Evolutionary conservation across 805 yeast species (phyloP).

Genomic region (Tetrapisispora taiwanensis): DNA sequence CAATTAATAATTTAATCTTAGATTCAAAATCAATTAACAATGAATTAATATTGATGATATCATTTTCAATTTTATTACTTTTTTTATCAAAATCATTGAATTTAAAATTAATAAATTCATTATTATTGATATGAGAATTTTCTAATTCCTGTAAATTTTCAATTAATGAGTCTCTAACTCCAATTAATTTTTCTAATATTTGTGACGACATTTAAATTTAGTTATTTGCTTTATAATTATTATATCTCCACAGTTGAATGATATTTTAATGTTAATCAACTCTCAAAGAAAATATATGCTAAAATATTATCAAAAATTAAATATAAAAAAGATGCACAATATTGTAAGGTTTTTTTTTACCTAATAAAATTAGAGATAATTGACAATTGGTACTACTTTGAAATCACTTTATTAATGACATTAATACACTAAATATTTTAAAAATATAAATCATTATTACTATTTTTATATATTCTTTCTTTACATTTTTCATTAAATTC

Average conservation of each 20-base stretch:
- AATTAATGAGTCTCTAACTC: background rate
- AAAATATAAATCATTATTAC: no score
- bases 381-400: no score
- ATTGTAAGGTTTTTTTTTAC: no score
- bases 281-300: no score
- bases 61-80: background rate
- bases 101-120: background rate
- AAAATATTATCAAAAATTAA: no score
- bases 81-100: background rate
- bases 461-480: background rate
- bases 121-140: background rate
- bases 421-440: no score
- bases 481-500: background rate
- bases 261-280: no score
- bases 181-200: background rate
- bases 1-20: conserved; percentile 8
- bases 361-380: no score
- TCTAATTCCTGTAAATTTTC: background rate
- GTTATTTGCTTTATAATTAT: no score
- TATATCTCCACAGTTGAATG: no score
- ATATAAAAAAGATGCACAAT: no score
- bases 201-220: background rate
- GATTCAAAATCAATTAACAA: conserved; percentile 12
- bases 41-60: background rate
- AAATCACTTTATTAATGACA: no score